A percentile compares a stretch with the other conserved stretches of the same genome.
Evolutionary conservation across 208 protist genomes (phyloP).

Genomic region (Leishmania turanica): DNA sequence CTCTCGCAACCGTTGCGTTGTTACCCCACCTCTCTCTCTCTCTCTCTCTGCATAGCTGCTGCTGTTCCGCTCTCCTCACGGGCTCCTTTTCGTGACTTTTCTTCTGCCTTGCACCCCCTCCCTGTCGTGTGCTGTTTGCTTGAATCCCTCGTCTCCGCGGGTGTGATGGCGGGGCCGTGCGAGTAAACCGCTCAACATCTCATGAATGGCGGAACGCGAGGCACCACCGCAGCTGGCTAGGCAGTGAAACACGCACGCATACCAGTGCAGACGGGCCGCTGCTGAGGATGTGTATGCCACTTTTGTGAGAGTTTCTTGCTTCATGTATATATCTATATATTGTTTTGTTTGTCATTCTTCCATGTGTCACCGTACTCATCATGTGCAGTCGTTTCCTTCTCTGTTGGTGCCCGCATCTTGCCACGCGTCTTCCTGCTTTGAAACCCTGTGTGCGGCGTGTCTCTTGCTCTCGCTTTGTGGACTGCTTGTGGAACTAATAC

Average conservation of each 20-base stretch:
- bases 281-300: background rate
- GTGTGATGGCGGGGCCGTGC: background rate
- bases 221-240: background rate
- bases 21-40: background rate
- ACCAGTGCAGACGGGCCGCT: background rate
- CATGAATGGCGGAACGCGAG: background rate
- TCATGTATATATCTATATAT: background rate
- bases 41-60: background rate
- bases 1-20: background rate
- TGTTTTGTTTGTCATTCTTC: background rate
- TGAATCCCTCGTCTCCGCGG: background rate
- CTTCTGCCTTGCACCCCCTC: background rate
- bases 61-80: background rate
- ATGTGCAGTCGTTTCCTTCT: background rate
- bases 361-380: background rate
- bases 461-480: background rate
- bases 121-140: background rate
- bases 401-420: background rate
- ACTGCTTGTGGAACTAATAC: background rate
- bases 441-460: background rate
- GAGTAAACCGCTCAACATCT: background rate
- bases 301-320: background rate
- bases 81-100: too few species aligned
- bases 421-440: background rate
- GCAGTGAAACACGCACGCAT: background rate